These are phyloP conservation scores for Monosporascus ibericus DNA, from an alignment of 2,329 filamentous ascomycete genomes.

Conservation along the genomic window DNA sequence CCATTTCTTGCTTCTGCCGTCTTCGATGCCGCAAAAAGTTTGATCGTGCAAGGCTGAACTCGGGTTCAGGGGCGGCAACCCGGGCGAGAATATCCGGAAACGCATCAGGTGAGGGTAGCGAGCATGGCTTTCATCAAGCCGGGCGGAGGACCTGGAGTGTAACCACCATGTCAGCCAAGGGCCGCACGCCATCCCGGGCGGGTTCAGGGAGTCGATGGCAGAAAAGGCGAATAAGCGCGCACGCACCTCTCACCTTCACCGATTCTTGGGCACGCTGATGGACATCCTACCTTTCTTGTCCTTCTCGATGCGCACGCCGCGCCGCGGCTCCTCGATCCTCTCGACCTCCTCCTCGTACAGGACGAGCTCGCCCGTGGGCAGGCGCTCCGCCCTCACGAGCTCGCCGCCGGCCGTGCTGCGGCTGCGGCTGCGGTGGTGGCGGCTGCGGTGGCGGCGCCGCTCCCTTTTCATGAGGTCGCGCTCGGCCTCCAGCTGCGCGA, in stretches of 20 bases:
- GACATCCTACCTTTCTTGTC: conserved; percentile 95
- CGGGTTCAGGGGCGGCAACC: not conserved
- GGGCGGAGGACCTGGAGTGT: conserved; percentile 53
- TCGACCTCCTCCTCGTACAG: conserved; percentile 57
- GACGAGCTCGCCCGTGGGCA: conserved; percentile 56
- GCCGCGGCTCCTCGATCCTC: conserved; percentile 45
- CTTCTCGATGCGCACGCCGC: conserved; percentile 68
- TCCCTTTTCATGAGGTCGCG: conserved; percentile 21
- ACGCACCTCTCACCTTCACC: conserved; percentile 36
- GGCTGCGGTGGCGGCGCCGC: conserved; percentile 18
- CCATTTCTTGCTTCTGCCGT: too few species aligned
- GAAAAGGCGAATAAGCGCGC: conserved; percentile 24
- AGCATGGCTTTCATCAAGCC: conserved; percentile 63
- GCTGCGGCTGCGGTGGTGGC: conserved; percentile 29
- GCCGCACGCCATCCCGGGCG: conserved; percentile 1
- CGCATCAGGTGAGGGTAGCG: conserved; percentile 56
- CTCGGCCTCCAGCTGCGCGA: conserved; percentile 64
- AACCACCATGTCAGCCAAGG: conserved; percentile 14
- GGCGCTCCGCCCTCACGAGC: conserved; percentile 49
- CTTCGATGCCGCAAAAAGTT: too few species aligned
- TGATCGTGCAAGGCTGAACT: too few species aligned
- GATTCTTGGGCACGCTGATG: conserved; percentile 71
- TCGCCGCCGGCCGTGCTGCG: conserved; percentile 43
- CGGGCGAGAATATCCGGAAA: not conserved
- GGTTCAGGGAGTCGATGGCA: conserved; percentile 7